Evolutionary conservation across 106 monocot species (phyloP).

Genomic region (Apostasia ramifera): DNA sequence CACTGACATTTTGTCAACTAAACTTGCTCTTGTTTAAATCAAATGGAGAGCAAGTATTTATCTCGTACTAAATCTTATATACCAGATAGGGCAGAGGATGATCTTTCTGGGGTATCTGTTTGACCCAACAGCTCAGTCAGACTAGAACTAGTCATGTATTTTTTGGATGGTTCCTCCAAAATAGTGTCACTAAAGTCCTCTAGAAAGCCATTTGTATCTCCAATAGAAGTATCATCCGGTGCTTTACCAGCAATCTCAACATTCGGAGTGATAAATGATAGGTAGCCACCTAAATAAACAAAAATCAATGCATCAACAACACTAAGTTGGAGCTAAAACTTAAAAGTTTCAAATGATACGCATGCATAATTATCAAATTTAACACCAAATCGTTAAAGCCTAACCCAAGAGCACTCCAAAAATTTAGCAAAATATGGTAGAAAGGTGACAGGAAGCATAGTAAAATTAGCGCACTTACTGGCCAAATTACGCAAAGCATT

Average conservation of each 20-base stretch:
- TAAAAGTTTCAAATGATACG: background rate
- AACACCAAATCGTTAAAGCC: background rate
- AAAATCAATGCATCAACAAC: background rate
- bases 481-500: slow-evolving; percentile 68
- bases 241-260: background rate
- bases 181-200: slow-evolving; percentile 1
- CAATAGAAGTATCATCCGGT: slow-evolving; percentile 1
- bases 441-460: background rate
- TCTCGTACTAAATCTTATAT: slow-evolving; percentile 8
- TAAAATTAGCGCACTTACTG: slow-evolving; percentile 26
- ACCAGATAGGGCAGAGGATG: slow-evolving; percentile 1
- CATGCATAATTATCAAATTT: background rate
- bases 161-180: slow-evolving; percentile 3
- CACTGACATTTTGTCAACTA: slow-evolving; percentile 5
- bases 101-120: slow-evolving; percentile 5
- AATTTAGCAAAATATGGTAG: background rate
- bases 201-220: slow-evolving; percentile 4
- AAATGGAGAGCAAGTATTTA: background rate
- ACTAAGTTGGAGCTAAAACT: background rate
- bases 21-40: background rate
- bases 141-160: slow-evolving; percentile 2
- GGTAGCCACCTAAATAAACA: slow-evolving; percentile 2
- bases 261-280: slow-evolving; percentile 10
- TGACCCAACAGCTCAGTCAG: slow-evolving; percentile 4
- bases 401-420: too few species aligned